These are phyloP conservation scores for Neonectria ditissima DNA, from an alignment of 2,329 filamentous ascomycete genomes.

Conservation along the genomic window DNA sequence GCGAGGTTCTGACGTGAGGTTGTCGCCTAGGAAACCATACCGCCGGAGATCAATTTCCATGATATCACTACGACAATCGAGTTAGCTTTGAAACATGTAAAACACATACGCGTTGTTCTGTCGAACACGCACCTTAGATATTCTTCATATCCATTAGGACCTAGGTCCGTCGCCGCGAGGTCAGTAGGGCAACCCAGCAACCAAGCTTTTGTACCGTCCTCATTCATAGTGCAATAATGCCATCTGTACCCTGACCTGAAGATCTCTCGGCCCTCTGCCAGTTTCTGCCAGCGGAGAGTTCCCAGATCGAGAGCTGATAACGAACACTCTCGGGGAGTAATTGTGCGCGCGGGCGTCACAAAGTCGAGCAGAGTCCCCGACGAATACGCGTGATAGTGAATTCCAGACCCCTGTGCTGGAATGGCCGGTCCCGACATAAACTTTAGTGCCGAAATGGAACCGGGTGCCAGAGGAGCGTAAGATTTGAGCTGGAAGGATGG, in stretches of 20 bases:
- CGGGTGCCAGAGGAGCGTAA: constrained; percentile 88
- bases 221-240: constrained; percentile 98
- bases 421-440: constrained; percentile 86
- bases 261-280: constrained; percentile 93
- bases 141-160: constrained; percentile 82
- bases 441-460: constrained; percentile 88
- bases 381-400: constrained; percentile 95
- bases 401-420: constrained; percentile 88
- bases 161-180: constrained; percentile 71
- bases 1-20: constrained; percentile 68
- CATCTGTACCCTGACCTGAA: constrained; percentile 93
- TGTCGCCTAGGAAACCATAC: constrained; percentile 90
- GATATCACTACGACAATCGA: constrained; percentile 72
- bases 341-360: constrained; percentile 90
- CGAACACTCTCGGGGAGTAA: constrained; percentile 87
- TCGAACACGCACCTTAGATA: constrained; percentile 71
- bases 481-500: constrained; percentile 74
- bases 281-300: constrained; percentile 90
- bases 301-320: constrained; percentile 89
- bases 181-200: constrained; percentile 92
- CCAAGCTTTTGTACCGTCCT: constrained; percentile 96
- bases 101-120: neutral
- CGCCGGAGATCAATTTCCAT: constrained; percentile 92
- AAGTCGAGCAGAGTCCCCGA: constrained; percentile 94
- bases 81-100: constrained; percentile 31